Evolutionary conservation across 176 grass and related monocot genomes (phyloP), one percentile per base, ranked within the genome.

Genomic region (Hordeum marinum): DNA sequence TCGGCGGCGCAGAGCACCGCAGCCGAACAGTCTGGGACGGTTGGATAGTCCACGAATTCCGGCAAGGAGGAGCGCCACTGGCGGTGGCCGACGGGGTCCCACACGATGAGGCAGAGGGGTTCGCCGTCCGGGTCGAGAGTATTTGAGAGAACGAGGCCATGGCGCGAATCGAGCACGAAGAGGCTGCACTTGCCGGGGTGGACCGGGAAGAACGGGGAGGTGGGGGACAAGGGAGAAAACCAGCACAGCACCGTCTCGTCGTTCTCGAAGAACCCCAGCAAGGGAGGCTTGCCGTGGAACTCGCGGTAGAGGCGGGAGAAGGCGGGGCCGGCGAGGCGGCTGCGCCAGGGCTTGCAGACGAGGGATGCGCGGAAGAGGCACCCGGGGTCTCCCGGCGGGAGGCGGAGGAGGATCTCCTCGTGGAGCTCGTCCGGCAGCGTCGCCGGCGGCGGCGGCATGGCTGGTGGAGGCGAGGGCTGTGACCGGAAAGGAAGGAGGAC

Each of bases 231-330:
- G 25, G 72, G 15, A 52, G 45, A 9, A 45, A 75, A 75, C 25
- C 15, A 75, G 72, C 43, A 75, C 25, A 20, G 29, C 10, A 75
- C 43, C 25, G 26, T 52, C 4, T 52, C 24, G 4, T 75, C 72
- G 42, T 52, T 75, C 72, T 75, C 72, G 72, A 75, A 75, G 25
- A 75, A 52, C 3, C 72, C 72, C 43, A 75, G 72, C 72, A 75
- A 75, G 25, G 72, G 72, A 29, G 72, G 43, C 8, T 25, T 29
- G 43, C 72, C 3, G 72, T 75, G 72, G 72, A 75, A 75, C 43
- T 75, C 72, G 15, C 72, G 72, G 72, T 75, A 75, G 26, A 29
- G 72, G 43, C 72, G 26, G 15, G 72, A 4, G 26, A 75, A 75
- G 72, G 43, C 43, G 43, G 72, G 8, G 25, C 72, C 15, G 25